A percentile compares a stretch with the other conserved stretches of the same genome.
phyloP scores from a whole-genome alignment of 768 basidiomycete species.

The Lactarius tabidus region DNA sequence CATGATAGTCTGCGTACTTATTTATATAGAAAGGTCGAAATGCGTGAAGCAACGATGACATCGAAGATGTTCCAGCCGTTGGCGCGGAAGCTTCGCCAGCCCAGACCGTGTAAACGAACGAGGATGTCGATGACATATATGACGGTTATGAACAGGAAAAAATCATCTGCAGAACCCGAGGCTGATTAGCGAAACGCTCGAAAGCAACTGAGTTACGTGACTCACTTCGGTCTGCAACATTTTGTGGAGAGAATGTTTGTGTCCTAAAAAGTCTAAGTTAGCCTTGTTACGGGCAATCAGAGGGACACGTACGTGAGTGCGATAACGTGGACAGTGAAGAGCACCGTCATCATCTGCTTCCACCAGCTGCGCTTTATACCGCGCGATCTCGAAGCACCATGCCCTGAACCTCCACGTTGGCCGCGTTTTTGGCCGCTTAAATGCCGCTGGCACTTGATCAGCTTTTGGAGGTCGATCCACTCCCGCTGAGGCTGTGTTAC shows the following conservation, averaged over 20 bases:
- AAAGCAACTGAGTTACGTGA: background rate
- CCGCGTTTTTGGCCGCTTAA: constrained; percentile 65
- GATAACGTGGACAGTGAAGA: constrained; percentile 79
- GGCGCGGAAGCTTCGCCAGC: constrained; percentile 76
- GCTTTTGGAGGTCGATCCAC: constrained; percentile 91
- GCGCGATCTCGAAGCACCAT: constrained; percentile 95
- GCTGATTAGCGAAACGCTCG: constrained; percentile 5
- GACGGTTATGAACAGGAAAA: constrained; percentile 70
- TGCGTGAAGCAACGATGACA: constrained; percentile 65
- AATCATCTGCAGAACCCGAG: constrained; percentile 57
- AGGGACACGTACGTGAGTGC: constrained; percentile 63
- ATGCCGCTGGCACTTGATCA: constrained; percentile 81
- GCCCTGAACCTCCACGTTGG: constrained; percentile 54
- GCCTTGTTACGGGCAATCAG: background rate
- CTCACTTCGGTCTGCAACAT: constrained; percentile 59
- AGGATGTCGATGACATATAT: constrained; percentile 73
- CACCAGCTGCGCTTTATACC: constrained; percentile 92
- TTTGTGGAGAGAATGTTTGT: constrained; percentile 60
- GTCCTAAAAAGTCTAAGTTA: constrained; percentile 50
- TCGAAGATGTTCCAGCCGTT: constrained; percentile 97
- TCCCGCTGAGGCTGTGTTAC: constrained; percentile 85
- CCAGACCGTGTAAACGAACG: constrained; percentile 79
- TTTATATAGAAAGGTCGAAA: no score
- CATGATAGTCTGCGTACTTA: no score
- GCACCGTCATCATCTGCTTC: constrained; percentile 70